These are phyloP conservation scores for Mucor piriformis DNA, from an alignment of 371 early-diverging fungal species.

Conservation along the genomic window DNA sequence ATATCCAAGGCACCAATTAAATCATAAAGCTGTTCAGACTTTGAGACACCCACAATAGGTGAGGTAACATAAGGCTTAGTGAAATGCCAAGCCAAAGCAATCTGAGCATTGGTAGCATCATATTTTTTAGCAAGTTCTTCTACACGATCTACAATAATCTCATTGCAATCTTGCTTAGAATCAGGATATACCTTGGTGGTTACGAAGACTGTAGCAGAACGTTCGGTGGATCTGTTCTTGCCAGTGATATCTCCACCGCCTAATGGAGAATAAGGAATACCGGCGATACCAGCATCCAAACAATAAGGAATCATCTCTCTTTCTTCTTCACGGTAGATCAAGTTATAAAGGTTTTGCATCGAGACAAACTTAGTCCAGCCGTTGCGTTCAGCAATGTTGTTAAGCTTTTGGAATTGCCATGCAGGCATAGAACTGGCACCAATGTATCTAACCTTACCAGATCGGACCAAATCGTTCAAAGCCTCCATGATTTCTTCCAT, in stretches of 20 bases:
- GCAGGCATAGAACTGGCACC: constrained; percentile 37
- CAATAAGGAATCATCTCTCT: constrained; percentile 62
- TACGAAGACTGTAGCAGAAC: no score
- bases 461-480: constrained; percentile 51
- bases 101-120: constrained; percentile 30
- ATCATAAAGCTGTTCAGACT: constrained; percentile 38
- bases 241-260: constrained; percentile 42
- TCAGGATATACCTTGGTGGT: no score
- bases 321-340: constrained; percentile 65
- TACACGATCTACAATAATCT: constrained; percentile 40
- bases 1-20: constrained; percentile 34
- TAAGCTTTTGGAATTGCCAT: constrained; percentile 49
- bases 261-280: constrained; percentile 59
- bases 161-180: constrained; percentile 3
- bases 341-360: constrained; percentile 58
- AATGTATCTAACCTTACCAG: constrained; percentile 56
- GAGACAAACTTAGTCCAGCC: constrained; percentile 58
- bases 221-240: constrained; percentile 28
- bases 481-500: constrained; percentile 64
- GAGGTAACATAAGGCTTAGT: constrained; percentile 39
- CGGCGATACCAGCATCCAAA: constrained; percentile 43
- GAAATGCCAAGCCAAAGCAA: constrained; percentile 50
- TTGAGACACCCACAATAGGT: constrained; percentile 50
- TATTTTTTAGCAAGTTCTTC: constrained; percentile 46
- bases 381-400: constrained; percentile 46